Base-by-base conservation (phyloP, 345 rosid species). In the Eucalyptus sp. region DNA sequence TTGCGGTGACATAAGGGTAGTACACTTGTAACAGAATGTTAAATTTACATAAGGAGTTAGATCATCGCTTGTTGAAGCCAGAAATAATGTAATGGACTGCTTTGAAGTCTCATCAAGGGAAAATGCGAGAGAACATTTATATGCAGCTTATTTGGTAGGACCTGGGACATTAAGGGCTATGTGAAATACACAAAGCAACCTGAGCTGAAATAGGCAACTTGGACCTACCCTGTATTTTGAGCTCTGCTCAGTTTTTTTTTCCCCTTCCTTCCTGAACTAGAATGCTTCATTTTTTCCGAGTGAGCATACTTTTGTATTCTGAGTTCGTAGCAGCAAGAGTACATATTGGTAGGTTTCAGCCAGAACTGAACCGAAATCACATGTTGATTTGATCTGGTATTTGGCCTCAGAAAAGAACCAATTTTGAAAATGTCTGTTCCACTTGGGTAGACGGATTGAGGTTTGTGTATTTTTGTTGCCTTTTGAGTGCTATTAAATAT, bases 261-360 rank as follows among this genome's bases (percentile, higher is more conserved):
- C 4, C 3, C 5, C 4, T 3, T n/a, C 20, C 9, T 15, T 33
- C 18, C 7, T 2, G 7, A 37, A 37, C 81, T 71, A 0, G 41
- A 37, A 71, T 71, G 83, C 7, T 37, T 71, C 14, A 5, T 71
- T 24, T 37, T 71, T 64, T 37, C 27, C 2, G 9, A 41, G 83
- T 41, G 83, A 76, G 83, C 15, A 6, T 76, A 41, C 83, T 76
- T 37, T 20, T 0, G 15, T 10, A 11, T 41, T 76, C 48, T 37
- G 48, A 76, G 29, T 76, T 76, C 8, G 48, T 6, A 76, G 48
- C 48, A 10, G 83, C 83, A 20, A 37, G 43, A 20, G 8, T 5
- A 76, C 29, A 76, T 12, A 20, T 37, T 18, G 27, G 27, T 20
- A 10, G 46, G 46, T 71, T 68, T 37, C 46, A 71, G 43, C 27